phyloP scores from a whole-genome alignment of 2,329 filamentous ascomycete genomes.

The Pyrenochaeta sp. region DNA sequence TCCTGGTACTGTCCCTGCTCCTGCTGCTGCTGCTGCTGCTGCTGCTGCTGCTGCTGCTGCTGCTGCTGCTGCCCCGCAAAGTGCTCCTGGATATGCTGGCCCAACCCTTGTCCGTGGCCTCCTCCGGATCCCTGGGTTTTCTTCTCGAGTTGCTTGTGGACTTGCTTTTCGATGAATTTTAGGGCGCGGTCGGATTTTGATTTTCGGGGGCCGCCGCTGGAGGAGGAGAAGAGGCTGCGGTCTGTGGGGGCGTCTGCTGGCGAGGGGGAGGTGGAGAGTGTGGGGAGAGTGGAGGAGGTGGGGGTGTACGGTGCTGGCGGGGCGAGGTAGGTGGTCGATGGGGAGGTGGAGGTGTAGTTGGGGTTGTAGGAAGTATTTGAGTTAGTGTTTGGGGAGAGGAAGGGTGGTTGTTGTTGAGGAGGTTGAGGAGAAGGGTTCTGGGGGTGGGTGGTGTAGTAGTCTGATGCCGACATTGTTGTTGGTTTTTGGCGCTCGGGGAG shows the following conservation, averaged over 20 bases:
- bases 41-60: too few relatives aligned
- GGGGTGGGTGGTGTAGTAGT: conserved; percentile 3
- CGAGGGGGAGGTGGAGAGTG: not conserved
- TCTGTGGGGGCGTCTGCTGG: not conserved
- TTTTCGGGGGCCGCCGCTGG: not conserved
- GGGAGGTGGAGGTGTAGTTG: not conserved
- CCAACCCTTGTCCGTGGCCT: not conserved
- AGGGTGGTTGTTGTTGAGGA: not conserved
- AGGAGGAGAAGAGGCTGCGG: conserved; percentile 1
- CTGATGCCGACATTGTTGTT: conserved; percentile 4
- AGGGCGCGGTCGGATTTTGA: conserved; percentile 5
- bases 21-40: too few relatives aligned
- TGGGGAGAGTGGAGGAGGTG: not conserved
- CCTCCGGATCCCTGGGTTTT: not conserved
- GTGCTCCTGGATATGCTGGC: too few relatives aligned
- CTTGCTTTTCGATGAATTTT: conserved; percentile 6
- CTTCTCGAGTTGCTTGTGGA: conserved; percentile 10
- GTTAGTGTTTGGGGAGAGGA: not conserved
- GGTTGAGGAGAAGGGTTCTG: not conserved
- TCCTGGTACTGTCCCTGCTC: too few relatives aligned
- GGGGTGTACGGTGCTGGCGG: not conserved
- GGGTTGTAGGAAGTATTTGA: conserved; percentile 1
- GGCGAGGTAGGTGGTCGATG: not conserved
- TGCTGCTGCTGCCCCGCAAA: too few relatives aligned
- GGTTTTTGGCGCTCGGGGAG: not conserved